Evolutionary conservation across 202 grass and related monocot species (phyloP).

Genomic region (Elaeis oleifera): DNA sequence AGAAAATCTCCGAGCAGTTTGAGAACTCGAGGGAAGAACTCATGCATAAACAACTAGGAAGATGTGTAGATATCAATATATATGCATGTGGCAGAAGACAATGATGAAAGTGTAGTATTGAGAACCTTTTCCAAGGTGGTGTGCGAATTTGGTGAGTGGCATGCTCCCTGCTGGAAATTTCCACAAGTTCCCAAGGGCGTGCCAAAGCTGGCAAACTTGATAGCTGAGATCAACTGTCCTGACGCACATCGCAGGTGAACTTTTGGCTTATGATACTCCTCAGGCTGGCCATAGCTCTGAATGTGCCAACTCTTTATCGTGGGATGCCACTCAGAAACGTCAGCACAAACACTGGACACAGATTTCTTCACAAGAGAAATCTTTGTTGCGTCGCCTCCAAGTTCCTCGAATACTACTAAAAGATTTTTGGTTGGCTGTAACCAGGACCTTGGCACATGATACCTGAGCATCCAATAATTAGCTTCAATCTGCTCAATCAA

Average conservation of each 20-base stretch:
- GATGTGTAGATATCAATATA: too few relatives aligned
- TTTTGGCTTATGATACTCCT: slow-evolving; percentile 43
- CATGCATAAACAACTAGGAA: too few relatives aligned
- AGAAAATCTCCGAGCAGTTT: too few relatives aligned
- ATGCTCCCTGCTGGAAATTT: slow-evolving; percentile 76
- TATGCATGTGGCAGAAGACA: not conserved
- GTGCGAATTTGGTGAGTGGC: slow-evolving; percentile 69
- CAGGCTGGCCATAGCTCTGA: slow-evolving; percentile 47
- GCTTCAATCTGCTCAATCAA: slow-evolving; percentile 1
- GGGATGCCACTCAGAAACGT: slow-evolving; percentile 83
- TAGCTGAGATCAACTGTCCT: slow-evolving; percentile 79
- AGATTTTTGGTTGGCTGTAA: slow-evolving; percentile 70
- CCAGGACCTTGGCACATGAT: slow-evolving; percentile 94
- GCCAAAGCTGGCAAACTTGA: slow-evolving; percentile 97
- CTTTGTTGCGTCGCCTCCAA: slow-evolving; percentile 73
- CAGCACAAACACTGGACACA: slow-evolving; percentile 73
- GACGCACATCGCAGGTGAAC: slow-evolving; percentile 67
- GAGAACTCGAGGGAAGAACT: too few relatives aligned
- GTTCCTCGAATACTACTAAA: slow-evolving; percentile 87
- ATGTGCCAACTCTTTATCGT: slow-evolving; percentile 80
- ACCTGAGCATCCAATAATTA: slow-evolving; percentile 41
- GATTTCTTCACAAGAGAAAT: slow-evolving; percentile 73
- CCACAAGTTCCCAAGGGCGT: slow-evolving; percentile 84
- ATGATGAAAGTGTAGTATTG: not conserved
- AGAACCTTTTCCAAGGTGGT: slow-evolving; percentile 66